Evolutionary conservation across 1,284 basidiomycete species (phyloP), one percentile per base, ranked within the genome.

Genomic region (Singerocomus inundabilis): DNA sequence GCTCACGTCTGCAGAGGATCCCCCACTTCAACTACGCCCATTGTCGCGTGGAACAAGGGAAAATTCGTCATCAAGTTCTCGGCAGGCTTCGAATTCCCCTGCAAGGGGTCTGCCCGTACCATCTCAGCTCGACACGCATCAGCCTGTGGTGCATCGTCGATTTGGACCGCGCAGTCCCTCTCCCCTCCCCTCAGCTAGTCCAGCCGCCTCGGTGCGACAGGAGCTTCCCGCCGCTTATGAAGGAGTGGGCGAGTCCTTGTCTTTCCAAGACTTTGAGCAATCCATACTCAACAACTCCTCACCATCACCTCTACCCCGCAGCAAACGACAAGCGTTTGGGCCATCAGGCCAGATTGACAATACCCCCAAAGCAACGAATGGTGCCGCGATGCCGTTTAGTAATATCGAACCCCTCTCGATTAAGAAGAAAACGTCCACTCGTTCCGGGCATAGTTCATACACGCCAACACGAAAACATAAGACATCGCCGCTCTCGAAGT

Each of bases 141-240:
- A 72, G 38, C 67, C 77, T 26, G 68, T 70, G 18, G 84, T 85
- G 35, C 74, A 78, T 41, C 80, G 82, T 38, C 84, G 84, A 7
- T 69, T 80, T 54, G 88, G 88, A 15, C 88, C 88, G 13, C 78
- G 88, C 48, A 78, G 77, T 52, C 84, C 84, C 13, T 88, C 87
- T 16, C 85, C 86, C 25, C 63, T 81, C 40, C 82, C 83, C 16
- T 72, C 77, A 12, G 63, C 61, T 44, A 78, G 72, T 47, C 74
- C 75, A 39, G 48, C 57, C 31, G 50, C 61, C 33, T 47, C 56
- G 21, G 50, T 62, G 29, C 57, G 62, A 37, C 51, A 53, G 7
- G 65, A 67, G 33, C 64, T 74, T 45, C 72, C 74, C 33, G 68
- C 72, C 12, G 68, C 71, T 57, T 75, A 79, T 33, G 70, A 73